Conservation (phyloP, 192 early-diverging fungal genomes). For the Coemansia sp. region DNA sequence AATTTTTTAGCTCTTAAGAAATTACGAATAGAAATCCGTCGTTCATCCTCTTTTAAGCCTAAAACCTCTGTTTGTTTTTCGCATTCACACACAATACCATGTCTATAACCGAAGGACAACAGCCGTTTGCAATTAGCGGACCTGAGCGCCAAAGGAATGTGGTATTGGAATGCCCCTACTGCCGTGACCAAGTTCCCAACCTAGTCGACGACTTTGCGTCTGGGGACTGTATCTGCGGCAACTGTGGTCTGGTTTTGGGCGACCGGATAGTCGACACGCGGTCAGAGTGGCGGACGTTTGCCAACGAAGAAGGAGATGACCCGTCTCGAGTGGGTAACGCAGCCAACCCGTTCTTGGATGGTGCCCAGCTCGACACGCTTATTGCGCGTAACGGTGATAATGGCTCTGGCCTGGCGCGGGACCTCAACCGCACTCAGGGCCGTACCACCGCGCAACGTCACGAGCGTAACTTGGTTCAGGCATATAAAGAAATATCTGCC, state of each 20-base stretch:
- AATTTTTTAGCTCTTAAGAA: background rate
- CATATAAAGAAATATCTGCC: slow-evolving; percentile 85
- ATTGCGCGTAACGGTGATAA: slow-evolving; percentile 89
- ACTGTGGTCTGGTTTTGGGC: slow-evolving; percentile 92
- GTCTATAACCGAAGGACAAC: background rate
- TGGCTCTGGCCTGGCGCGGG: slow-evolving; percentile 44
- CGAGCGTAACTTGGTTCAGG: slow-evolving; percentile 76
- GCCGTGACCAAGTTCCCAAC: slow-evolving; percentile 82
- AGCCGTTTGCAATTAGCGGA: slow-evolving; percentile 1
- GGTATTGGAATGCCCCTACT: slow-evolving; percentile 69
- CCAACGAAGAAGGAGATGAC: slow-evolving; percentile 54
- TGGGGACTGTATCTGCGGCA: slow-evolving; percentile 93
- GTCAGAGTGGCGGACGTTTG: slow-evolving; percentile 87
- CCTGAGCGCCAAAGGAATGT: slow-evolving; percentile 23
- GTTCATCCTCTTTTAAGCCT: background rate
- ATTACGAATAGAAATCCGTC: slow-evolving; percentile 2
- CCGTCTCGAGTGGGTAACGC: slow-evolving; percentile 53
- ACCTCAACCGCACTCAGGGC: slow-evolving; percentile 51
- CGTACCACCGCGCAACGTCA: slow-evolving; percentile 75
- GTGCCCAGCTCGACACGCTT: slow-evolving; percentile 47
- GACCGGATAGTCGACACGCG: slow-evolving; percentile 98
- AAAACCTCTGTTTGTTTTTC: background rate
- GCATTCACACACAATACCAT: background rate
- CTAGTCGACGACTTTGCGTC: slow-evolving; percentile 94
- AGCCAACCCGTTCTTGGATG: slow-evolving; percentile 45